Conservation (phyloP, 1,139 yeast genomes). For the Saccharomyces uvarum region DNA sequence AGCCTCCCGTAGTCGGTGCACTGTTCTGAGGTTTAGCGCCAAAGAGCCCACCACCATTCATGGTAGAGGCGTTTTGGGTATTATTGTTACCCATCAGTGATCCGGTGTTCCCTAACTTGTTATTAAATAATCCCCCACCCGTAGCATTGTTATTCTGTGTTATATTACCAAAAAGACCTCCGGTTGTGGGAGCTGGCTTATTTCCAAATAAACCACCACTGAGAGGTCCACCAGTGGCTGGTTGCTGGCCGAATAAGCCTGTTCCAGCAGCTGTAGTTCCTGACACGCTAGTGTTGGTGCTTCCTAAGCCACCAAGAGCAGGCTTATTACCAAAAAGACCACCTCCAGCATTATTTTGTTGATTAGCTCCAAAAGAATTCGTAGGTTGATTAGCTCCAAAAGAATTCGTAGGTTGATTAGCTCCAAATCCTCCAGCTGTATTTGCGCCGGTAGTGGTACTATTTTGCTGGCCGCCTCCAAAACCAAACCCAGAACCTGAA, state of each 20-base stretch:
- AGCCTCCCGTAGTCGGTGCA: slow-evolving; percentile 13
- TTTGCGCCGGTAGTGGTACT: slow-evolving; percentile 2
- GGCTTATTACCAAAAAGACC: slow-evolving; percentile 25
- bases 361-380: slow-evolving; percentile 1
- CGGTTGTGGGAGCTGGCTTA: slow-evolving; percentile 9
- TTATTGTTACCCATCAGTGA: slow-evolving; percentile 11
- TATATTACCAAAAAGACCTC: slow-evolving; percentile 8
- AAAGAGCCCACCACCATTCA: slow-evolving; percentile 17
- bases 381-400: slow-evolving; percentile 1
- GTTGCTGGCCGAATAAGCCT: slow-evolving; percentile 4
- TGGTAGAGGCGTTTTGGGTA: slow-evolving; percentile 4
- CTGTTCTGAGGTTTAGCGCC: slow-evolving; percentile 12
- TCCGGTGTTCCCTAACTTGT: neutral
- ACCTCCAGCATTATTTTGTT: slow-evolving; percentile 8
- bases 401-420: neutral
- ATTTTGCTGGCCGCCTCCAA: slow-evolving; percentile 9
- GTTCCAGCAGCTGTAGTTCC: slow-evolving; percentile 1
- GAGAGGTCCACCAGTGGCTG: slow-evolving; percentile 13
- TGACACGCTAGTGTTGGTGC: neutral
- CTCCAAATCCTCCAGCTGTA: slow-evolving; percentile 5
- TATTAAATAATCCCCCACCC: slow-evolving; percentile 23
- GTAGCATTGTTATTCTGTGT: slow-evolving; percentile 7
- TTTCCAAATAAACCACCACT: slow-evolving; percentile 30
- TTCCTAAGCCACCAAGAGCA: neutral
- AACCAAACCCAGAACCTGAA: slow-evolving; percentile 1